These are phyloP conservation scores for Coniella lustricola DNA, from an alignment of 2,329 filamentous ascomycete species.

Conservation along the genomic window DNA sequence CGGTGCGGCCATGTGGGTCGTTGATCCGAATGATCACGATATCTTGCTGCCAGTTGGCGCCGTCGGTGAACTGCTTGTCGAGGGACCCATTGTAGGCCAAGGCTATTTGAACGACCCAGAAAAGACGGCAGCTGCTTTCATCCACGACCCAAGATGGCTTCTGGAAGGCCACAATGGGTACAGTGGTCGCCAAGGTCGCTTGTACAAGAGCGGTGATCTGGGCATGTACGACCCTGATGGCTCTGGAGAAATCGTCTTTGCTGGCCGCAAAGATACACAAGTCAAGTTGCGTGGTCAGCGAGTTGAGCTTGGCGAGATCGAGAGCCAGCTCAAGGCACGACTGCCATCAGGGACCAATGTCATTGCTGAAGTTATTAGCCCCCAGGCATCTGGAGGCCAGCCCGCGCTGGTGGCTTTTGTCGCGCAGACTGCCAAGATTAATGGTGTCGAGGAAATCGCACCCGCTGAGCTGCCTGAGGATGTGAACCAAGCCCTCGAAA, in stretches of 20 bases:
- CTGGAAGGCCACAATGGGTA: conserved; percentile 26
- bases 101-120: conserved; percentile 39
- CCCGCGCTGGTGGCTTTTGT: conserved; percentile 27
- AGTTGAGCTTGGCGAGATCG: conserved; percentile 47
- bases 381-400: conserved; percentile 15
- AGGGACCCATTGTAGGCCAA: conserved; percentile 39
- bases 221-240: conserved; percentile 35
- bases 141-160: conserved; percentile 20
- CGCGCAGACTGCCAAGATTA: conserved; percentile 15
- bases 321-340: conserved; percentile 30
- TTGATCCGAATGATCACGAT: conserved; percentile 22
- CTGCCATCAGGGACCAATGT: conserved; percentile 33
- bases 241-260: conserved; percentile 28
- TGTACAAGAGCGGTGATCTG: conserved; percentile 44
- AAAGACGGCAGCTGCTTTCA: conserved; percentile 27
- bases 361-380: conserved; percentile 40
- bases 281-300: conserved; percentile 54
- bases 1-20: conserved; percentile 22
- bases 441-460: conserved; percentile 17
- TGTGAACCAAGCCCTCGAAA: conserved; percentile 16
- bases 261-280: conserved; percentile 51
- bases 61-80: conserved; percentile 30
- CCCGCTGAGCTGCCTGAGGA: conserved; percentile 10
- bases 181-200: conserved; percentile 30
- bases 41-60: conserved; percentile 24